These are phyloP conservation scores for Fusarium sp. DNA, from an alignment of 2,329 filamentous ascomycete genomes.

Conservation along the genomic window DNA sequence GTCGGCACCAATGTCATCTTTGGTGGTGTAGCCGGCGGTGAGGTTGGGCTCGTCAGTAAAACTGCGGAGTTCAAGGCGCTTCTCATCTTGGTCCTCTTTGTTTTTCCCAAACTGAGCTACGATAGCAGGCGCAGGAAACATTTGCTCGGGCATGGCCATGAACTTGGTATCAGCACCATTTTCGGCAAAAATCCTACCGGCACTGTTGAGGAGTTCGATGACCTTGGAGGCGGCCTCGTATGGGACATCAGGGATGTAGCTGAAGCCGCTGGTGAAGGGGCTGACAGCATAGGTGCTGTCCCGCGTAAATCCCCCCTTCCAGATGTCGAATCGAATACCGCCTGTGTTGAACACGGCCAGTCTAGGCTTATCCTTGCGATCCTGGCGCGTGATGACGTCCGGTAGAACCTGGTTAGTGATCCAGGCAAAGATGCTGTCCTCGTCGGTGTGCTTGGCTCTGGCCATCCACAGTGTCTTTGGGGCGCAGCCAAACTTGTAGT, in stretches of 20 bases:
- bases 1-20: conserved; percentile 81
- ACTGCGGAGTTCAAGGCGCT: conserved; percentile 47
- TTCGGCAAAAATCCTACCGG: conserved; percentile 57
- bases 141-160: conserved; percentile 60
- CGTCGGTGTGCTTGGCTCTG: conserved; percentile 75
- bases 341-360: conserved; percentile 88
- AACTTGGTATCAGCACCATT: conserved; percentile 54
- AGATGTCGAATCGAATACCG: conserved; percentile 93
- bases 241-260: conserved; percentile 81
- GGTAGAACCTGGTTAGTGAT: conserved; percentile 80
- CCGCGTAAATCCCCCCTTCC: conserved; percentile 87
- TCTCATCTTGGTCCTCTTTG: conserved; percentile 36
- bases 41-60: conserved; percentile 54
- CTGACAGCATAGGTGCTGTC: conserved; percentile 88
- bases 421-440: conserved; percentile 83
- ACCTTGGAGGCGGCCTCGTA: conserved; percentile 78
- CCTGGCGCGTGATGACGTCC: conserved; percentile 65
- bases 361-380: conserved; percentile 67
- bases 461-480: conserved; percentile 84
- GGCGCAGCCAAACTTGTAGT: conserved; percentile 82
- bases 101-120: conserved; percentile 23
- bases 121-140: conserved; percentile 40
- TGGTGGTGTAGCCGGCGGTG: conserved; percentile 82
- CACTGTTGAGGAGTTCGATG: conserved; percentile 65
- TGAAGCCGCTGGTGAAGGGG: conserved; percentile 84